Evolutionary conservation across 306 rosid species (phyloP), one percentile per base, ranked within the genome.

Genomic region (Argentina anserina): DNA sequence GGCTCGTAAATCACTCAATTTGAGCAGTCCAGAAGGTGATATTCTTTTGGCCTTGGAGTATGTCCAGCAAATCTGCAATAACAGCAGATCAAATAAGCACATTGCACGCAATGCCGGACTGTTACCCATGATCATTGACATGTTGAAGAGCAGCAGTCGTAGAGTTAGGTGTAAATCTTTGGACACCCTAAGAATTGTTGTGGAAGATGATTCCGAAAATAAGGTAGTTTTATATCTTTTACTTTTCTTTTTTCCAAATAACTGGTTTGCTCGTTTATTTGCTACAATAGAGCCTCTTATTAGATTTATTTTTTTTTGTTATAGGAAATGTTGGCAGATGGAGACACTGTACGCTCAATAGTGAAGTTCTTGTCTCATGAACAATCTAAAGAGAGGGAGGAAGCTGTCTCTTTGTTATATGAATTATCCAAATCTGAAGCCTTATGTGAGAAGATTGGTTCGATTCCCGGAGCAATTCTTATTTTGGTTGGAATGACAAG

Each of bases 401-500:
- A 84, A 82, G 96, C 97, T 79, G 97, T 95, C 71, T 85, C 91
- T 83, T 79, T 95, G 93, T 91, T 95, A 61, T 88, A 88, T 7
- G 97, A 95, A 84, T 97, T 95, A 52, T 95, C 99, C 74, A 91
- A 85, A 80, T 91, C 97, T 3, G 88, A 86, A 82, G 75, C 82
- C 76, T 81, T 95, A 43, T 90, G 96, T 75, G 97, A 88, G 87
- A 90, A 88, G 87, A 86, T 95, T 74, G 99, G 99, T 79, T 88
- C 99, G 74, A 46, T 91, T 76, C 90, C 86, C 69, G 99, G 99
- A 71, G 92, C 96, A 37, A 95, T 91, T 87, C 96, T 95, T 72
- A 90, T 95, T 73, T 81, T 95, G 81, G 96, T 95, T 74, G 97
- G 99, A 80, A 95, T 91, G 97, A 84, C 97, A 75, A 88, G 89